These are phyloP conservation scores for Fusarium gaditjirri DNA, from an alignment of 2,329 filamentous ascomycete species.

Conservation along the genomic window DNA sequence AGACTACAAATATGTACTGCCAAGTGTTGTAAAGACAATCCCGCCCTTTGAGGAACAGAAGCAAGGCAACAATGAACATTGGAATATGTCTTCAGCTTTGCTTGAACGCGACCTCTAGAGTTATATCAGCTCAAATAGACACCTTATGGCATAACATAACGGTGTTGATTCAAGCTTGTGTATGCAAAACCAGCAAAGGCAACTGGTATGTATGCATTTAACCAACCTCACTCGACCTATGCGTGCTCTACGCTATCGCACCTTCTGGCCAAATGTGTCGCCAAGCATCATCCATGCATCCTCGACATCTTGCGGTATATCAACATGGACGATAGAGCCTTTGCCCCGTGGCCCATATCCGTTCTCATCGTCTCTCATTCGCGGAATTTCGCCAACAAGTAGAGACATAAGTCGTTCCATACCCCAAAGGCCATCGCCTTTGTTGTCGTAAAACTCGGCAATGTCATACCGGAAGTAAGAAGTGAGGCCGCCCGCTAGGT, in stretches of 20 bases:
- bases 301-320: conserved; percentile 18
- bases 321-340: conserved; percentile 35
- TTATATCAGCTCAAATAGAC: neutral
- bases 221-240: neutral
- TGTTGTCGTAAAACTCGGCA: neutral
- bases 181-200: neutral
- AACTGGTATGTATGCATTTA: neutral
- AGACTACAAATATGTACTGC: neutral
- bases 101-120: neutral
- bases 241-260: neutral
- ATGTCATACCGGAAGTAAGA: conserved; percentile 14
- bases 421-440: conserved; percentile 17
- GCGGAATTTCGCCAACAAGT: conserved; percentile 35
- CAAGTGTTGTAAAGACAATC: neutral
- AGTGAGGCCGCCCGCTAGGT: neutral
- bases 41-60: neutral
- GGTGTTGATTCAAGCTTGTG: neutral
- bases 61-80: neutral
- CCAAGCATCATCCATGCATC: conserved; percentile 23
- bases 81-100: neutral
- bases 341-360: conserved; percentile 37
- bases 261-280: neutral
- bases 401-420: conserved; percentile 37
- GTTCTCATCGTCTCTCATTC: conserved; percentile 33
- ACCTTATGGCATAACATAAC: neutral